These are phyloP conservation scores for Dothideomycetes sp. DNA, from an alignment of 2,329 filamentous ascomycete species.

Conservation along the genomic window DNA sequence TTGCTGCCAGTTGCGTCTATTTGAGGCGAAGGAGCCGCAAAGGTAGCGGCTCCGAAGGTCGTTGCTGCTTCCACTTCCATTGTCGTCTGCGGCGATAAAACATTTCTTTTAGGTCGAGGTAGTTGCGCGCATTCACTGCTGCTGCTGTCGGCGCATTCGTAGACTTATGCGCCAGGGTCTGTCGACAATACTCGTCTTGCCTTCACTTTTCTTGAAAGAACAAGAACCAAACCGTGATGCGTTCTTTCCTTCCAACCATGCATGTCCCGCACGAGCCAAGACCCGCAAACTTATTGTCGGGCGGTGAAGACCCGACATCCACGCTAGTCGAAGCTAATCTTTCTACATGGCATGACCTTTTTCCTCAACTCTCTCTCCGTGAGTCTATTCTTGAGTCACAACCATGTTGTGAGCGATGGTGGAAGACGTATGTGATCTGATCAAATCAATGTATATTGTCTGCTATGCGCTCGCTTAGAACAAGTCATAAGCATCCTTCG, in stretches of 20 bases:
- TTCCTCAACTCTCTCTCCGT: background rate
- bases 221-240: conserved; percentile 7
- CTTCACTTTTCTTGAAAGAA: conserved; percentile 7
- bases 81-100: conserved; percentile 5
- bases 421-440: too few species aligned
- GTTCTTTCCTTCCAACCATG: conserved; percentile 5
- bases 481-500: too few species aligned
- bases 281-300: background rate
- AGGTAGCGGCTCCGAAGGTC: conserved; percentile 10
- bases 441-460: too few species aligned
- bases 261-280: conserved; percentile 10
- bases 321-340: background rate
- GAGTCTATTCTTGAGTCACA: too few species aligned
- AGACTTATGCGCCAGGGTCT: background rate
- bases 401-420: too few species aligned
- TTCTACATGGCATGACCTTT: conserved; percentile 7
- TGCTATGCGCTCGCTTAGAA: too few species aligned
- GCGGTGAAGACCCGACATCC: conserved; percentile 3
- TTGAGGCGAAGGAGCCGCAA: background rate
- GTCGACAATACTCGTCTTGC: background rate
- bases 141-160: conserved; percentile 2
- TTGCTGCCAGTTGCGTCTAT: too few species aligned
- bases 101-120: conserved; percentile 11
- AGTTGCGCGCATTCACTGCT: conserved; percentile 7
- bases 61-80: conserved; percentile 15